Conservation (phyloP, 2,329 filamentous ascomycete genomes). For the Verticillium klebahnii region DNA sequence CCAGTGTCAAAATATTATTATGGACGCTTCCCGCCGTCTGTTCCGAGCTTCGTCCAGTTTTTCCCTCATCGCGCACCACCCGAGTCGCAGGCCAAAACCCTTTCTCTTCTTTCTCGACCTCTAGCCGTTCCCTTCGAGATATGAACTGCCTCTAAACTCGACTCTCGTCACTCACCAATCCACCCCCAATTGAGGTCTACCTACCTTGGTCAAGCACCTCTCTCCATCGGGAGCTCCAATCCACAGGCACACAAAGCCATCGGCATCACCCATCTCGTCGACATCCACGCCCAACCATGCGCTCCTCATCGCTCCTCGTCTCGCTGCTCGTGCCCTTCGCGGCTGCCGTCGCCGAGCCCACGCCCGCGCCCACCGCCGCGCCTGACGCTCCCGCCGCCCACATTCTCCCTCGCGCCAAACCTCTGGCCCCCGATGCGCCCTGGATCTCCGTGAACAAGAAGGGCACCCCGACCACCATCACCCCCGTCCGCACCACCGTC, state of each 20-base stretch:
- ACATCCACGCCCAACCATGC: neutral
- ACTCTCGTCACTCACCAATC: neutral
- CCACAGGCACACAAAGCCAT: neutral
- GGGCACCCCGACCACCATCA: conserved; percentile 42
- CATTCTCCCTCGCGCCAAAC: neutral
- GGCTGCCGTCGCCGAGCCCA: neutral
- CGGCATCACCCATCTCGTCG: neutral
- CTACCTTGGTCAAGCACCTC: neutral
- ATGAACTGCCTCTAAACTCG: neutral
- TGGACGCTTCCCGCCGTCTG: neutral
- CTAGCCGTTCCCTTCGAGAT: neutral
- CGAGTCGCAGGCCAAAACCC: neutral
- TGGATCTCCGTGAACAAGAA: conserved; percentile 49
- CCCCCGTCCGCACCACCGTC: conserved; percentile 42
- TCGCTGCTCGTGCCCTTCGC: neutral
- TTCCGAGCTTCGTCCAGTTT: conserved; percentile 1
- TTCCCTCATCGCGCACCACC: conserved; percentile 1
- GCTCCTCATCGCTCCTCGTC: neutral
- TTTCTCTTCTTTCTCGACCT: neutral
- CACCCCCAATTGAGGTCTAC: neutral
- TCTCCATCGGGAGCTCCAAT: neutral
- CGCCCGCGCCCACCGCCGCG: conserved; percentile 12
- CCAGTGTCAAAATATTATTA: neutral
- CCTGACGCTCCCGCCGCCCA: conserved; percentile 22
- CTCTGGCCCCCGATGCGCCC: conserved; percentile 30